Base-by-base conservation (phyloP, 2,329 filamentous ascomycete genomes). In the Arthrinium puccinioides region DNA sequence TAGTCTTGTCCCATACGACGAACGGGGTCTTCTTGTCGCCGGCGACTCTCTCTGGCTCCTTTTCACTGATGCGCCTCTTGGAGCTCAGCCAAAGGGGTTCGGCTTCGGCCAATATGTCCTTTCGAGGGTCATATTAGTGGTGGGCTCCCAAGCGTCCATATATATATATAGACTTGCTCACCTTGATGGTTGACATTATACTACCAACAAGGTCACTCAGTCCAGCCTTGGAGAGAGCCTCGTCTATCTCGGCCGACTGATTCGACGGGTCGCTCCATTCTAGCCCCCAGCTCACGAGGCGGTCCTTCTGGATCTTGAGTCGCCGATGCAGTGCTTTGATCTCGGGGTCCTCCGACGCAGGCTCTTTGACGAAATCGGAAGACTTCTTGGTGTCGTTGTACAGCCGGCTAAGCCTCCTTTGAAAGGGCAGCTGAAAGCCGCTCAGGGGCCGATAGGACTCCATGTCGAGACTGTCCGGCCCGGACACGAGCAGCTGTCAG, bases 321-420 rank as follows among this genome's bases (percentile, higher is more conserved):
- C 86, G 87, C 44, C 83, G 79, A 55, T 88, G 82, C 21, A 89
- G 65, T 13, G 74, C 72, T 51, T 81, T 78, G 54, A 85, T 76
- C 46, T 87, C 82, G 18, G 83, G 82, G 54, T 81, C 70, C 53
- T 82, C 66, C 50, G 74, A 79, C 45, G 70, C 71, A 37, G 75
- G 72, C 54, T 75, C 74, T 56, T 75, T 80, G 54, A 85, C 78
- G 46, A 84, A 84, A 57, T 85, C 80, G 55, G 76, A 83, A 19
- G 81, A 85, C 49, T 79, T 83, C 56, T 89, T 89, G 40, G 84
- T 87, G 63, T 89, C 84, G 48, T 84, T 83, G 57, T 89, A 89
- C 40, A 89, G 75, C 51, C 83, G 72, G 47, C 79, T 84, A 14
- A 87, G 69, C 38, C 76, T 72, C 42, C 74, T 70, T 56, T 79